Percentiles rank a stretch among this genome's conserved stretches.
These are phyloP conservation scores for Vickermania spadyakhi DNA, from an alignment of 208 protist genomes.

Conservation along the genomic window DNA sequence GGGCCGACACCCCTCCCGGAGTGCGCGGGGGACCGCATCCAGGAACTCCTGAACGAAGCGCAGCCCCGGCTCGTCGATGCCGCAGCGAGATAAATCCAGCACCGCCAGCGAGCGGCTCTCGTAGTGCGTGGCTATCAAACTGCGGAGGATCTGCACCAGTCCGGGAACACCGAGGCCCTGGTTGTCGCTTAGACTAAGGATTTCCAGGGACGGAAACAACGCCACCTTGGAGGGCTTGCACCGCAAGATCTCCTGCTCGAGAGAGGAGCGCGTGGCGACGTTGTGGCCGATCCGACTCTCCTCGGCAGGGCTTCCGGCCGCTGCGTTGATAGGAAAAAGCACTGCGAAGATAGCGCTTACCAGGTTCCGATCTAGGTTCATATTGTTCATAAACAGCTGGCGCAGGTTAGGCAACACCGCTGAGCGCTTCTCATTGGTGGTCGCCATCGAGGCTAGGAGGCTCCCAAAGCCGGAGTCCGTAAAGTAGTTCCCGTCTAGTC, in stretches of 20 bases:
- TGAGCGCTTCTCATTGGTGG: conserved; percentile 34
- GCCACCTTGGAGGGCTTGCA: conserved; percentile 17
- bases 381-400: conserved; percentile 76
- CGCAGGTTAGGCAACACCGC: conserved; percentile 44
- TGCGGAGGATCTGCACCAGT: conserved; percentile 41
- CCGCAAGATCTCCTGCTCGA: conserved; percentile 23
- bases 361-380: conserved; percentile 57
- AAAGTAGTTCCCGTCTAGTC: conserved; percentile 79
- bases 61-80: conserved; percentile 22
- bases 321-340: conserved; percentile 56
- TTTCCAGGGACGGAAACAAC: conserved; percentile 51
- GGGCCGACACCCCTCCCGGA: conserved; percentile 13
- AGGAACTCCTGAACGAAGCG: conserved; percentile 43
- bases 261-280: conserved; percentile 13
- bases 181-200: conserved; percentile 78
- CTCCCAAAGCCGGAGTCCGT: conserved; percentile 60
- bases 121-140: conserved; percentile 45
- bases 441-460: conserved; percentile 55
- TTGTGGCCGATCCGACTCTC: conserved; percentile 6
- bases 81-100: conserved; percentile 70
- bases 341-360: conserved; percentile 51
- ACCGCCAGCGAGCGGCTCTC: conserved; percentile 27
- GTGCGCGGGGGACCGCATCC: conserved; percentile 14
- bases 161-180: conserved; percentile 43
- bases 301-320: conserved; percentile 5